Evolutionary conservation across 78 protist species (phyloP).

Genomic region (Dictyostelium purpureum): DNA sequence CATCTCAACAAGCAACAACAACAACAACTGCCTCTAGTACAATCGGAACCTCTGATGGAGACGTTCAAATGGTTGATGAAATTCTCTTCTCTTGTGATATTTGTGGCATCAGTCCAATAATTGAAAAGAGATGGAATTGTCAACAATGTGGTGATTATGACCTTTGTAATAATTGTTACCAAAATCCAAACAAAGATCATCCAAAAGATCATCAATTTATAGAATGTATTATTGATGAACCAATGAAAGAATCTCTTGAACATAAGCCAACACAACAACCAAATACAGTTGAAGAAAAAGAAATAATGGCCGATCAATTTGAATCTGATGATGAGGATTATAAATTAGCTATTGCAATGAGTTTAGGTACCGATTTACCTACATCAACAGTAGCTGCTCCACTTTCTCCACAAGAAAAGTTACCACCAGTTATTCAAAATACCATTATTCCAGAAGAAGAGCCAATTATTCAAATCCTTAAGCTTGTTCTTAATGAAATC

Average conservation of each 20-base stretch:
- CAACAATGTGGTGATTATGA: constrained; percentile 62
- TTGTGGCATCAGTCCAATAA: constrained; percentile 25
- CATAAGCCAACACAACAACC: not conserved
- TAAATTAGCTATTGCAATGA: constrained; percentile 54
- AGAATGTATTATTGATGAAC: constrained; percentile 39
- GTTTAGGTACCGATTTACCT: not conserved
- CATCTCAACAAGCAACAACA: too few species aligned
- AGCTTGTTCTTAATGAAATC: not conserved
- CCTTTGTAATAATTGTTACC: constrained; percentile 67
- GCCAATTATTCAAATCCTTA: not conserved
- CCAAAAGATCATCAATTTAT: constrained; percentile 33
- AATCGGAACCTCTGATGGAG: not conserved
- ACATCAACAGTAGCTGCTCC: not conserved
- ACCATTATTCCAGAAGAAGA: not conserved
- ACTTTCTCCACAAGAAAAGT: not conserved
- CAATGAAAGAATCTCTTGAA: constrained; percentile 5
- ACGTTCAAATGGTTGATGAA: constrained; percentile 39
- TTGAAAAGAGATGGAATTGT: constrained; percentile 58
- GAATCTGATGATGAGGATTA: constrained; percentile 22
- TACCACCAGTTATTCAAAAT: not conserved
- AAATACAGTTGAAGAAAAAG: not conserved
- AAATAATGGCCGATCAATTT: not conserved
- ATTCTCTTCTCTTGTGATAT: constrained; percentile 51
- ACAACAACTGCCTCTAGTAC: not conserved
- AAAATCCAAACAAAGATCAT: not conserved